Evolutionary conservation across 345 rosid genomes (phyloP).

Genomic region (Viola odorata): DNA sequence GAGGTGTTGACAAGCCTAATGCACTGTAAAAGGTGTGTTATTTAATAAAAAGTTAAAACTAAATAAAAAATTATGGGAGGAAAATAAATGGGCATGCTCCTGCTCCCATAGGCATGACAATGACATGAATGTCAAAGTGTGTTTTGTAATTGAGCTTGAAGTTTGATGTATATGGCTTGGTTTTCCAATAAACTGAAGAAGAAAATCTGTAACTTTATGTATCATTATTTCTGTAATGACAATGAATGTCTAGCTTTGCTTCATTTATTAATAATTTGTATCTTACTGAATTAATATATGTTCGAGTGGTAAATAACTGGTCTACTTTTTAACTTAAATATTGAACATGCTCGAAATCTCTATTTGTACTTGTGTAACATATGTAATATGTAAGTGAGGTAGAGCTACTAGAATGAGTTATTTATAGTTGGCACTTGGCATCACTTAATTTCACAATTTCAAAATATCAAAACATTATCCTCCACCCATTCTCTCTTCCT

Average conservation of each 20-base stretch:
- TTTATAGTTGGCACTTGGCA: no score
- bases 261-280: no score
- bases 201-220: slow-evolving; percentile 3
- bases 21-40: slow-evolving; percentile 8
- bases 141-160: slow-evolving; percentile 7
- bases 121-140: not conserved
- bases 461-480: no score
- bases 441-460: no score
- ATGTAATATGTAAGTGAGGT: no score
- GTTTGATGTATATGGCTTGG: not conserved
- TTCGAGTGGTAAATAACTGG: no score
- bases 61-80: not conserved
- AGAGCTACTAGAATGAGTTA: no score
- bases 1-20: slow-evolving; percentile 19
- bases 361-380: no score
- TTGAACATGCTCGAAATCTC: no score
- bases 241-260: not conserved
- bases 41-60: not conserved
- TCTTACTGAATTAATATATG: no score
- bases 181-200: not conserved
- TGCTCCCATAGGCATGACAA: not conserved
- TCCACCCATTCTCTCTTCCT: no score
- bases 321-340: no score
- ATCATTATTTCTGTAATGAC: not conserved
- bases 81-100: slow-evolving; percentile 8